These are phyloP conservation scores for Tulasnella sp. DNA, from an alignment of 768 basidiomycete species.

Conservation along the genomic window DNA sequence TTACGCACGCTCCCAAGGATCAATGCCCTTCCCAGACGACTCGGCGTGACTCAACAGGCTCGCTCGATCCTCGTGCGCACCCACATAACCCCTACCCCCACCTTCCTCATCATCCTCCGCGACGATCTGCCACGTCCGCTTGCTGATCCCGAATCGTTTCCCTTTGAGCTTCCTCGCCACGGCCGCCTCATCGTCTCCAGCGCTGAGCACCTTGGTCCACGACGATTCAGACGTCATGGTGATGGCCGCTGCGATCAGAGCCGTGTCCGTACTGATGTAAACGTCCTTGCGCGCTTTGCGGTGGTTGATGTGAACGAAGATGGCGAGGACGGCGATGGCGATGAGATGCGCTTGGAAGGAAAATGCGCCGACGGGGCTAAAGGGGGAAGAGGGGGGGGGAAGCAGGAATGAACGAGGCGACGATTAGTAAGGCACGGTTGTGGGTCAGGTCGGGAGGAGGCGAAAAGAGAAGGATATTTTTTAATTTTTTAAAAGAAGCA, in stretches of 20 bases:
- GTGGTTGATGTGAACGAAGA: neutral
- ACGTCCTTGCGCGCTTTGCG: neutral
- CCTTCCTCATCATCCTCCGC: constrained; percentile 11
- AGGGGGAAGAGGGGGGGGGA: too few relatives aligned
- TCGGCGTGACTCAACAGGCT: too few relatives aligned
- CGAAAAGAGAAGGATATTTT: neutral
- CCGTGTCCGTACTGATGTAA: neutral
- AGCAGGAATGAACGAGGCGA: too few relatives aligned
- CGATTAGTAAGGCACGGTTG: too few relatives aligned
- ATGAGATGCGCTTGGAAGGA: neutral
- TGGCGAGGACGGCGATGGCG: neutral
- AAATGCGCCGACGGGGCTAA: constrained; percentile 6
- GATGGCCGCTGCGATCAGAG: neutral
- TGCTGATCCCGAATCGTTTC: constrained; percentile 6
- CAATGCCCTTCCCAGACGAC: too few relatives aligned
- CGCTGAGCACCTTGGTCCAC: neutral
- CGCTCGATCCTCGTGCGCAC: neutral
- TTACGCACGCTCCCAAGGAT: too few relatives aligned
- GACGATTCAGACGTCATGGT: constrained; percentile 9
- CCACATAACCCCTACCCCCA: neutral
- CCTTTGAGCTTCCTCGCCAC: neutral
- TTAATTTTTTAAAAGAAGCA: neutral
- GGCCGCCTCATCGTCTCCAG: constrained; percentile 4
- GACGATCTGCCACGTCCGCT: constrained; percentile 11
- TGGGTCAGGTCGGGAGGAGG: too few relatives aligned